Base-by-base conservation (phyloP, 495 filamentous ascomycete genomes). In the Xylaria venustula region DNA sequence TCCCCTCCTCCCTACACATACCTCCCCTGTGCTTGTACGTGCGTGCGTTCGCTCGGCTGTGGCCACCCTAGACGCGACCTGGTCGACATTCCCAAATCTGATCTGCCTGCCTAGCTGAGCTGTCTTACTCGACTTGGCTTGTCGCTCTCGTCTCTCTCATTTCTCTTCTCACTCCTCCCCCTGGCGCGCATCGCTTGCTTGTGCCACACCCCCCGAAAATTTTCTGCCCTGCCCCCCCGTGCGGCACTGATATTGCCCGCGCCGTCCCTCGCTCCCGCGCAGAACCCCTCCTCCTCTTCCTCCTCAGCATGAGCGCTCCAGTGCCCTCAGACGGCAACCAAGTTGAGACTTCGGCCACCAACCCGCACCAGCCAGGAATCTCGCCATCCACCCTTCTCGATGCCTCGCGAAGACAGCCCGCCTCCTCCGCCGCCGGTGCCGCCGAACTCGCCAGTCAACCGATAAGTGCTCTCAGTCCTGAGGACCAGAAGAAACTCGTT, bases 361-460 rank as follows among this genome's bases (percentile, higher is more conserved):
- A 67, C 60, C 62, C 63, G 67, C 65, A 66, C 67, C 67, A 65
- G 65, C 78, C 81, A 68, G 65, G 62, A 52, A 64, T 54, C 63
- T 58, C 66, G 8, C 20, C 66, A 17, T 54, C 64, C 26, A 51
- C 64, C 40, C 34, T 48, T 60, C 50, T 63, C 64, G 74, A 85
- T 83, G 78, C 78, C 78, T 74, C 78, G 80, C 76, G 81, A 84
- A 72, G 75, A 77, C 76, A 84, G 75, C 72, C 84, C 76, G 40
- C 83, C 77, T 63, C 82, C 77, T 73, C 84, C 84, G 58, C 90
- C 90, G 51, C 89, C 88, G 74, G 84, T 86, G 71, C 87, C 87
- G 68, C 89, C 88, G 83, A 93, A 92, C 88, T 94, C 90, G 79
- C 91, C 91, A 77, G 86, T 92, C 87, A 91, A 89, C 91, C 91